Percentiles rank a stretch among this genome's conserved stretches.
phyloP scores from a whole-genome alignment of 2,329 filamentous ascomycete species.

The Colletotrichum tofieldiae region DNA sequence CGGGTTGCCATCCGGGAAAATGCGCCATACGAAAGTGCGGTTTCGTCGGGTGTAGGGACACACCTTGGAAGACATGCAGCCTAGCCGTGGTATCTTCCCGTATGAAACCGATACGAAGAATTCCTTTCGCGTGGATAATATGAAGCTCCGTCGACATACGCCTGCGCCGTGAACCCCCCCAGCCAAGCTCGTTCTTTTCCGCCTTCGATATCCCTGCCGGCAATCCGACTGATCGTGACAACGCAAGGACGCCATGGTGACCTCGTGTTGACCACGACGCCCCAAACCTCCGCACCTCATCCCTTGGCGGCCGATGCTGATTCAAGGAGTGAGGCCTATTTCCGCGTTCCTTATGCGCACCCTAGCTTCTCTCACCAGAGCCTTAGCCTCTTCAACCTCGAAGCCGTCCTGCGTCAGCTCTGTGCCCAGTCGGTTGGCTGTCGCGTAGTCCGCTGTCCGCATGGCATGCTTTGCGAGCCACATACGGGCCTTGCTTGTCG shows the following conservation, averaged over 20 bases:
- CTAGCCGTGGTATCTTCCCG: background rate
- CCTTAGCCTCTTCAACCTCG: slow-evolving; percentile 97
- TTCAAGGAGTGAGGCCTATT: slow-evolving; percentile 30
- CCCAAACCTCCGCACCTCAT: background rate
- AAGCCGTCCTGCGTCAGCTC: slow-evolving; percentile 96
- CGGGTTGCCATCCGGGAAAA: background rate
- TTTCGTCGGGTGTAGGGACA: background rate
- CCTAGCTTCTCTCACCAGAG: slow-evolving; percentile 88
- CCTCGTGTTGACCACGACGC: background rate
- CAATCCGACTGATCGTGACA: background rate
- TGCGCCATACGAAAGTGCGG: background rate
- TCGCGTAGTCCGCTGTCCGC: slow-evolving; percentile 79
- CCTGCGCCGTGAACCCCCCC: background rate
- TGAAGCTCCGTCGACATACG: background rate
- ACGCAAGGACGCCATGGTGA: background rate
- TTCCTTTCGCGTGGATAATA: background rate
- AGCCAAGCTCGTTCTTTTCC: background rate
- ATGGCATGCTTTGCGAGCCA: slow-evolving; percentile 93
- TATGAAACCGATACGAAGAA: background rate
- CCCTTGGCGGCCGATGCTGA: no score
- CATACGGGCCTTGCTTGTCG: slow-evolving; percentile 92
- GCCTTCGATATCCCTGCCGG: background rate
- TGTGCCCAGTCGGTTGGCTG: slow-evolving; percentile 85
- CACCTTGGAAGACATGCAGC: background rate
- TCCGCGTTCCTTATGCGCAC: slow-evolving; percentile 76